These are phyloP conservation scores for Bruguiera hainesii DNA, from an alignment of 441 rosid genomes.

Conservation along the genomic window DNA sequence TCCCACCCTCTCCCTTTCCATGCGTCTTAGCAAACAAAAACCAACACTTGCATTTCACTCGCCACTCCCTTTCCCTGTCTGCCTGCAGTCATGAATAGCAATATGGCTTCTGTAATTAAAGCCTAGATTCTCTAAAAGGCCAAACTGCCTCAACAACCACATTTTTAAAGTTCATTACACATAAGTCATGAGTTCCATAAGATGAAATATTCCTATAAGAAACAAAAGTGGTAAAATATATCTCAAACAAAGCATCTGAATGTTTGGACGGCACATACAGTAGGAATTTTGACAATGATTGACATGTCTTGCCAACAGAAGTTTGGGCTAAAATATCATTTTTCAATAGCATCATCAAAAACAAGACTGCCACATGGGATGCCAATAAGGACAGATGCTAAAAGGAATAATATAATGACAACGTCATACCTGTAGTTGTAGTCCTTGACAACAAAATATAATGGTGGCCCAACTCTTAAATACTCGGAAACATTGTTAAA, in stretches of 20 bases:
- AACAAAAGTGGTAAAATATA: neutral
- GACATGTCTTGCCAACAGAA: no score
- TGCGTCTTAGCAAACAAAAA: no score
- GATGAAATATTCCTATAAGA: neutral
- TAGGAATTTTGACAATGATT: no score
- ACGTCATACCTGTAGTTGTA: constrained; percentile 69
- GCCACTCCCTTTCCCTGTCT: neutral
- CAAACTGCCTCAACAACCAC: no score
- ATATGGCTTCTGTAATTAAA: neutral
- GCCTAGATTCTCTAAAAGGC: no score
- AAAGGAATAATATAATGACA: neutral
- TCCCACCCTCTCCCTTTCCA: no score
- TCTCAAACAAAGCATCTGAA: neutral
- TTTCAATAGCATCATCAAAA: no score
- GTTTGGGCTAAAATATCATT: no score
- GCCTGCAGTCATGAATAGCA: neutral
- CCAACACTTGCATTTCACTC: no score
- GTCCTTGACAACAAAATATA: constrained; percentile 85
- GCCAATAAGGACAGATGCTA: no score
- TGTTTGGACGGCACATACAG: no score
- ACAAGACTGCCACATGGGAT: no score
- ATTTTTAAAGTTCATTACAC: neutral
- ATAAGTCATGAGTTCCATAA: neutral
- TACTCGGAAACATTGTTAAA: constrained; percentile 67
- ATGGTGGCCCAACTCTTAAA: constrained; percentile 88